phyloP scores from a whole-genome alignment of 495 filamentous ascomycete genomes.

The Podospora didyma region DNA sequence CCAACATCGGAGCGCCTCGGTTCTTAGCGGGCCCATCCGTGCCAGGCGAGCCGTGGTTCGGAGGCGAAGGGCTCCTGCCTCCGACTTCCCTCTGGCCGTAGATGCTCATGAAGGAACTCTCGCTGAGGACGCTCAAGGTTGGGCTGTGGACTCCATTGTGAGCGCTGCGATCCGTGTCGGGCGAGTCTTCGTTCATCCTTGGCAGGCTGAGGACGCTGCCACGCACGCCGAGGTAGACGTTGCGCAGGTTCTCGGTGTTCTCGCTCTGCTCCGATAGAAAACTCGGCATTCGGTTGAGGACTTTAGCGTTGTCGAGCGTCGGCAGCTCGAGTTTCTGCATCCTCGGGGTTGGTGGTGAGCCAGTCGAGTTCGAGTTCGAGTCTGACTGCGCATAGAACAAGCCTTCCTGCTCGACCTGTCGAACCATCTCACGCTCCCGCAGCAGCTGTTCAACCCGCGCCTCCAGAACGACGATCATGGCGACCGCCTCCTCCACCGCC shows the following conservation, averaged over 20 bases:
- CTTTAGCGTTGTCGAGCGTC: slow-evolving; percentile 16
- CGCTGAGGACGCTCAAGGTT: slow-evolving; percentile 70
- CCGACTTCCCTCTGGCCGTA: slow-evolving; percentile 46
- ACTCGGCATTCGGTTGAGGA: slow-evolving; percentile 55
- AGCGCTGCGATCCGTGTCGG: slow-evolving; percentile 23
- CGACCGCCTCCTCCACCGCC: slow-evolving; percentile 77
- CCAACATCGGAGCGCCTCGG: slow-evolving; percentile 9
- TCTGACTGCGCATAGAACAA: slow-evolving; percentile 20
- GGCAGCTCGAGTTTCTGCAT: slow-evolving; percentile 13
- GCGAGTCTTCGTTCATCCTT: slow-evolving; percentile 31
- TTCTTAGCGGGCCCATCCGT: slow-evolving; percentile 25
- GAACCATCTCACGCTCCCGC: slow-evolving; percentile 38
- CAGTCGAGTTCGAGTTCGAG: too few species aligned
- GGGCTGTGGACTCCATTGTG: slow-evolving; percentile 51
- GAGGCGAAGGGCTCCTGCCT: slow-evolving; percentile 14
- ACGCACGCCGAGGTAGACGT: slow-evolving; percentile 52
- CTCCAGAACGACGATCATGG: slow-evolving; percentile 73
- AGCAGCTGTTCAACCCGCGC: slow-evolving; percentile 56
- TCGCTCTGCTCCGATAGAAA: slow-evolving; percentile 61
- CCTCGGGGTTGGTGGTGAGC: slow-evolving; percentile 16
- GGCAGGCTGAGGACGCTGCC: slow-evolving; percentile 41
- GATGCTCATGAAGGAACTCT: slow-evolving; percentile 71
- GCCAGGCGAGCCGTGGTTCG: slow-evolving; percentile 18
- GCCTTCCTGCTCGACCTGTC: slow-evolving; percentile 31
- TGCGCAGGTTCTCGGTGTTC: slow-evolving; percentile 62